Evolutionary conservation across 331 rosid genomes (phyloP).

Genomic region (Malus hybrid): DNA sequence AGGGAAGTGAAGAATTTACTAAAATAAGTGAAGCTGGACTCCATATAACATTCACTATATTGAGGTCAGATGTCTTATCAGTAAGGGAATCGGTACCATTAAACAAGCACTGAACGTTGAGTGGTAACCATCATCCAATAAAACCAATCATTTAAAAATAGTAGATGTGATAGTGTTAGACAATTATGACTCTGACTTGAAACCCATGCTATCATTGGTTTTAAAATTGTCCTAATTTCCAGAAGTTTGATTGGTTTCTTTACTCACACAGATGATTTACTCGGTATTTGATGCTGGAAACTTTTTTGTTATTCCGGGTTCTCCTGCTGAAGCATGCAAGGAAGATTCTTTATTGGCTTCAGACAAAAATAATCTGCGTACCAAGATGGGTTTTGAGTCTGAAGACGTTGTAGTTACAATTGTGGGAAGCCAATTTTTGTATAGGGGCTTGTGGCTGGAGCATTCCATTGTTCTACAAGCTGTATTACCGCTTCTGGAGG

Average conservation of each 20-base stretch:
- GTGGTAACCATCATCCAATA: background rate
- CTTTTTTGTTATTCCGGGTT: slow-evolving; percentile 85
- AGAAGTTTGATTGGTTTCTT: slow-evolving; percentile 17
- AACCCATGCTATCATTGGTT: background rate
- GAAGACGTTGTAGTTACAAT: slow-evolving; percentile 65
- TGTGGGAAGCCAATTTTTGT: slow-evolving; percentile 81
- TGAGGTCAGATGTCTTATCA: background rate
- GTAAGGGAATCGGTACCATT: background rate
- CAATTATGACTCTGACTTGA: background rate
- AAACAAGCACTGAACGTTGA: background rate
- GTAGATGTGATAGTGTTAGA: slow-evolving; percentile 1
- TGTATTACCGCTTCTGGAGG: slow-evolving; percentile 52
- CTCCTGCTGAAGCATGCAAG: slow-evolving; percentile 67
- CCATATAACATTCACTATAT: background rate
- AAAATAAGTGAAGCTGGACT: background rate
- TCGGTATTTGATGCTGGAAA: slow-evolving; percentile 81
- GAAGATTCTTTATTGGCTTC: slow-evolving; percentile 42
- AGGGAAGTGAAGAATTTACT: background rate
- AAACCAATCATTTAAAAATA: slow-evolving; percentile 5
- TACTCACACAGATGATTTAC: slow-evolving; percentile 65
- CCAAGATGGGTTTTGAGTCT: slow-evolving; percentile 47
- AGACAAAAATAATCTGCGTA: slow-evolving; percentile 42
- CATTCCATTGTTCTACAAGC: slow-evolving; percentile 80
- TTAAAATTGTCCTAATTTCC: slow-evolving; percentile 4
- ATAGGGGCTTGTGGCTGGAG: slow-evolving; percentile 92